phyloP scores from a whole-genome alignment of 2,329 filamentous ascomycete genomes.

The Diaporthe helianthi region DNA sequence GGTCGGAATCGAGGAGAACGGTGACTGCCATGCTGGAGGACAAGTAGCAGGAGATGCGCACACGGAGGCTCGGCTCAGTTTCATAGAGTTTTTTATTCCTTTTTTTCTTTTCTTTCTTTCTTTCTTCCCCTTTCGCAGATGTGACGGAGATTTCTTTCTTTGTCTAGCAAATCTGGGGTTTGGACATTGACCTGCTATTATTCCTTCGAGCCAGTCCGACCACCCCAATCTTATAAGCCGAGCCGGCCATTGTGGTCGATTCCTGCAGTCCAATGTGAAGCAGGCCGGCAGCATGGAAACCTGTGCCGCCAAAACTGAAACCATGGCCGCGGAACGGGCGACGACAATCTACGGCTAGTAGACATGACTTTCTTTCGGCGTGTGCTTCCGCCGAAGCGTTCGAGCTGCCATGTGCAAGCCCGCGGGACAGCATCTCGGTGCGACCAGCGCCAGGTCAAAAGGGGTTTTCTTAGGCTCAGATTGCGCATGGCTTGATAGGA shows the following conservation, averaged over 20 bases:
- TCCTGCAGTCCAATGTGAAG: slow-evolving; percentile 6
- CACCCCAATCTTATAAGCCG: slow-evolving; percentile 24
- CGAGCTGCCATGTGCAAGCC: slow-evolving; percentile 4
- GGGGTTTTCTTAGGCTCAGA: slow-evolving; percentile 33
- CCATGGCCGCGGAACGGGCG: slow-evolving; percentile 28
- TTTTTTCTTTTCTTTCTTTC: no score
- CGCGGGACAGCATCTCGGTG: slow-evolving; percentile 33
- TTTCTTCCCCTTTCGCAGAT: no score
- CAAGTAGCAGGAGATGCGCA: background rate
- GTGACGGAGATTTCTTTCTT: background rate
- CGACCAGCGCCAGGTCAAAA: slow-evolving; percentile 31
- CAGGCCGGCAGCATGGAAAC: slow-evolving; percentile 25
- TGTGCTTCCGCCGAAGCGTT: slow-evolving; percentile 2
- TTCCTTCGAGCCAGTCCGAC: background rate
- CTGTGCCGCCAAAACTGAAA: slow-evolving; percentile 27
- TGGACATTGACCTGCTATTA: background rate
- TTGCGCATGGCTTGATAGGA: slow-evolving; percentile 33
- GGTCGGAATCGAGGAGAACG: slow-evolving; percentile 45
- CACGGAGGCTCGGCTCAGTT: background rate
- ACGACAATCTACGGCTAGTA: slow-evolving; percentile 9
- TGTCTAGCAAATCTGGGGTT: background rate
- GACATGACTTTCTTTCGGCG: slow-evolving; percentile 18
- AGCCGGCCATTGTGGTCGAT: slow-evolving; percentile 6
- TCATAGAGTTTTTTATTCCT: background rate
- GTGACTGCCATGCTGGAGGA: slow-evolving; percentile 34